Evolutionary conservation across 2,329 filamentous ascomycete genomes (phyloP), one percentile per base, ranked within the genome.

Genomic region (Cladosporium sp.): DNA sequence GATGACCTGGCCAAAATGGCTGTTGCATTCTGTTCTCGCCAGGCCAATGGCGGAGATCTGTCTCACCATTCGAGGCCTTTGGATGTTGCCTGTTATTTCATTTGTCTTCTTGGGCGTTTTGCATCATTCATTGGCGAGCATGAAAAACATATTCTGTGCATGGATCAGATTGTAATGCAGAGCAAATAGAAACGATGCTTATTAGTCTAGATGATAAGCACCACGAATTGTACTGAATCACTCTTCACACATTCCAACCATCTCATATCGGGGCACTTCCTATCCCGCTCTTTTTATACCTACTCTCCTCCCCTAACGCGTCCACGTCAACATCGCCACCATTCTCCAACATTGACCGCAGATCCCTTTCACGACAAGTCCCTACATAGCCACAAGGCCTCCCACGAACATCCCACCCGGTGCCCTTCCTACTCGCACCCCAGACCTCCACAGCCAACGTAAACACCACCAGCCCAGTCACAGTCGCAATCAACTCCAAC

Each of bases 191-290:
- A 28, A 5, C 22, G 22, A 28, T 28, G 22, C 22, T 28, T 7
- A 28, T 5, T 28, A 5, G 4, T 5, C 5, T 5, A 5, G 22
- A 7, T 28, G 5, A 28, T 28, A 5, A 28, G 22, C 7, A 28
- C 4, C 22, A 28, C 22, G 5, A 28, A 28, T 7, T 28, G 22
- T 7, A 28, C 22, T 28, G 22, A 28, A 28, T 28, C 22, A 28
- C 7, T 28, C 22, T 28, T 28, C 22, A 28, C 22, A 28, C 22
- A 28, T 28, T 28, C n/a, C 11, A 38, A 38, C 35, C n/a, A 5
- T 9, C 10, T 98, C 60, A 95, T 34, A 52, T 45, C 9, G 49
- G 33, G 34, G 41, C 49, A 18, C 33, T 45, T 5, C 9, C 42
- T 8, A 52, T 4, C 9, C 42, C 49, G n/a, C 50, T 28, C n/a